phyloP scores from a whole-genome alignment of 2,329 filamentous ascomycete genomes.

The Colletotrichum paranaense region DNA sequence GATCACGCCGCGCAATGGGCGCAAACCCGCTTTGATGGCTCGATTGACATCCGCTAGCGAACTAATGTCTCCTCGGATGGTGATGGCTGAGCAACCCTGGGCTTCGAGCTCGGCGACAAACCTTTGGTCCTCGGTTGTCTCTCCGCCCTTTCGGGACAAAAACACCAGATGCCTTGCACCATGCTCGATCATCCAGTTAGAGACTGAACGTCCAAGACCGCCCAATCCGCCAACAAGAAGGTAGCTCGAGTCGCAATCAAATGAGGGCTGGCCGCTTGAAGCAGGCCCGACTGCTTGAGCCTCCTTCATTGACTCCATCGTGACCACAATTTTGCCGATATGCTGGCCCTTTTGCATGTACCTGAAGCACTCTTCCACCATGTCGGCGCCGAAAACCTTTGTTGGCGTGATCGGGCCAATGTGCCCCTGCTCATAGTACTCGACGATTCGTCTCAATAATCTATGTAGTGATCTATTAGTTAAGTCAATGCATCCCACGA shows the following conservation, averaged over 20 bases:
- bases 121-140: neutral
- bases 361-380: conserved; percentile 50
- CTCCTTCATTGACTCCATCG: conserved; percentile 1
- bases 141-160: conserved; percentile 26
- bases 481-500: neutral
- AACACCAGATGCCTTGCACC: conserved; percentile 37
- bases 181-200: conserved; percentile 40
- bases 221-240: conserved; percentile 42
- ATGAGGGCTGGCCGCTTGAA: conserved; percentile 1
- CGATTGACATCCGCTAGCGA: conserved; percentile 41
- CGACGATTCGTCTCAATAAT: neutral
- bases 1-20: conserved; percentile 50
- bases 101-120: conserved; percentile 10
- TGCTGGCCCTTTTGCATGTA: conserved; percentile 53
- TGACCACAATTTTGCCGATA: conserved; percentile 53
- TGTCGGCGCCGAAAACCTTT: conserved; percentile 38
- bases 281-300: neutral
- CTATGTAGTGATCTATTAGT: neutral
- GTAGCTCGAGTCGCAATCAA: conserved; percentile 28
- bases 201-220: conserved; percentile 38
- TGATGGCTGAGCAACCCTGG: neutral
- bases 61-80: neutral
- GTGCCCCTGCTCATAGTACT: conserved; percentile 20
- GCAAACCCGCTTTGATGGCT: conserved; percentile 36
- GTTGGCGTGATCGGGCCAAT: conserved; percentile 34